phyloP scores from a whole-genome alignment of 192 early-diverging fungal species.

The Mortierella antarctica region DNA sequence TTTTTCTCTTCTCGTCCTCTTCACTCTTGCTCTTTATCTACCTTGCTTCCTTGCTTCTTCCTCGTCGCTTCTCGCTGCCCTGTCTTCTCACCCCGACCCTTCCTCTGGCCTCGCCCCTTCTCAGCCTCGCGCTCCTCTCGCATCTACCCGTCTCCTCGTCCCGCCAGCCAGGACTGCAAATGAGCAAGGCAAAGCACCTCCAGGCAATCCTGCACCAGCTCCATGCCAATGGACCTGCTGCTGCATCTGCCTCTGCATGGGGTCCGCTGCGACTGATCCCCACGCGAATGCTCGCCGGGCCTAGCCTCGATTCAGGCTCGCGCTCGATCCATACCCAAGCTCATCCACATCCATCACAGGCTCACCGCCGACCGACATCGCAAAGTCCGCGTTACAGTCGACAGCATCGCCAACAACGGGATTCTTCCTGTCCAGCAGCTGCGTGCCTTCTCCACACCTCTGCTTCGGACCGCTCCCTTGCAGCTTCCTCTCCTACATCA shows the following conservation, averaged over 20 bases:
- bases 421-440: not conserved
- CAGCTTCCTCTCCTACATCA: constrained; percentile 8
- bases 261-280: constrained; percentile 27
- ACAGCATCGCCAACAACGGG: constrained; percentile 12
- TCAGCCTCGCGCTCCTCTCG: not conserved
- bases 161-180: not conserved
- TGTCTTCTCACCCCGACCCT: not conserved
- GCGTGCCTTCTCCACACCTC: constrained; percentile 35
- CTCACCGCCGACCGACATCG: constrained; percentile 15
- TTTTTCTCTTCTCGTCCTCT: not conserved
- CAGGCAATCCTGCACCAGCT: constrained; percentile 41
- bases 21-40: not conserved
- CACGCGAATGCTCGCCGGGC: constrained; percentile 16
- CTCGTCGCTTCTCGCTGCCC: not conserved
- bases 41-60: not conserved
- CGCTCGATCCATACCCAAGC: constrained; percentile 32
- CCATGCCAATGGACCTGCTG: not conserved
- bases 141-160: not conserved
- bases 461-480: constrained; percentile 1
- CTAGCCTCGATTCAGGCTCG: constrained; percentile 15
- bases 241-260: constrained; percentile 2
- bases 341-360: constrained; percentile 4
- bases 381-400: constrained; percentile 1
- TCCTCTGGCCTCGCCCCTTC: not conserved
- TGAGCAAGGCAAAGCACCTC: constrained; percentile 50